Evolutionary conservation across 2,329 filamentous ascomycete species (phyloP).

Genomic region (Colletotrichum sp.): DNA sequence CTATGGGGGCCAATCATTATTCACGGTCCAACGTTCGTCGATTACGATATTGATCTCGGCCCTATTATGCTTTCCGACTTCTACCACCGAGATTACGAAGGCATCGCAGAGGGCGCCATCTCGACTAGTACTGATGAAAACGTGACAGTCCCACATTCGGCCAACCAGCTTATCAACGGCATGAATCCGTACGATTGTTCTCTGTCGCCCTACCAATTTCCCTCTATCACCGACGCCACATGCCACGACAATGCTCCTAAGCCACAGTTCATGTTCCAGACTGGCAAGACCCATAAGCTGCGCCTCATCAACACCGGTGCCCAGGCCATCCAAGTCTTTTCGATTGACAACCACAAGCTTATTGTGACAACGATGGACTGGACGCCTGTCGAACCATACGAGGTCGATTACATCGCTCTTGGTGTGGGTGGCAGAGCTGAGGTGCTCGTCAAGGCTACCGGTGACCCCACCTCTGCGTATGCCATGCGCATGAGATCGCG

Average conservation of each 20-base stretch:
- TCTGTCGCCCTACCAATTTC: conserved; percentile 59
- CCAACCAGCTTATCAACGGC: conserved; percentile 49
- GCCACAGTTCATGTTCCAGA: neutral
- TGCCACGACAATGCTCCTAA: neutral
- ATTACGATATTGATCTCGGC: conserved; percentile 65
- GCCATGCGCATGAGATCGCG: conserved; percentile 2
- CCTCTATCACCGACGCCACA: conserved; percentile 50
- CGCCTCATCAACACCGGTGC: conserved; percentile 18
- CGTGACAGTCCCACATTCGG: conserved; percentile 37
- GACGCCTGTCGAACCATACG: conserved; percentile 12
- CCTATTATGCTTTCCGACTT: conserved; percentile 62
- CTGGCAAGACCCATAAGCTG: conserved; percentile 13
- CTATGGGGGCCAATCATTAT: conserved; percentile 64
- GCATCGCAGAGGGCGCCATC: conserved; percentile 52
- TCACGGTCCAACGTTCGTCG: conserved; percentile 54
- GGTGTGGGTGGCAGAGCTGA: conserved; percentile 9
- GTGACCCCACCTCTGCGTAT: neutral
- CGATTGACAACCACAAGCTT: conserved; percentile 11
- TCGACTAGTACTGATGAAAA: conserved; percentile 43
- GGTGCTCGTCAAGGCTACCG: conserved; percentile 7
- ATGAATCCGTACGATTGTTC: conserved; percentile 44
- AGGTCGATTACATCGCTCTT: conserved; percentile 3
- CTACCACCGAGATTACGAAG: conserved; percentile 56
- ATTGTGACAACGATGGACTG: conserved; percentile 7
- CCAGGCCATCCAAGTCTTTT: conserved; percentile 17